These are phyloP conservation scores for Syncephalastrum monosporum DNA, from an alignment of 371 early-diverging fungal genomes.

Conservation along the genomic window DNA sequence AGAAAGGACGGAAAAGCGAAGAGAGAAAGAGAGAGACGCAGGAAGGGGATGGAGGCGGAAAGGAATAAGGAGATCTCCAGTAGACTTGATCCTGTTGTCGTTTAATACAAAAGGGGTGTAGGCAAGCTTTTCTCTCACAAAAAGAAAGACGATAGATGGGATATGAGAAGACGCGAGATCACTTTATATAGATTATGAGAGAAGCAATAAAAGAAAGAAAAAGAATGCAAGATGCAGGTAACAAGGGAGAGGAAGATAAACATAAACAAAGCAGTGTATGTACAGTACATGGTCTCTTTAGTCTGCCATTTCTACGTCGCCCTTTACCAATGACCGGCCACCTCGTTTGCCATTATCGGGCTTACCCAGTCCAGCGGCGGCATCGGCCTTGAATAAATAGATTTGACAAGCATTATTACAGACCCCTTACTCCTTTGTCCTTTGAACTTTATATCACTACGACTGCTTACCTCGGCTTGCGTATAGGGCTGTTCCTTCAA, in stretches of 20 bases:
- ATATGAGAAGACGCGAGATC: background rate
- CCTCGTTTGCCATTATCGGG: conserved; percentile 49
- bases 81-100: background rate
- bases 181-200: no score
- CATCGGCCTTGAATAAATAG: conserved; percentile 37
- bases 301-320: conserved; percentile 42
- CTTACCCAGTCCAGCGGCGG: conserved; percentile 45
- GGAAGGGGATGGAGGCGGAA: conserved; percentile 1
- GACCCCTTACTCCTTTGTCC: background rate
- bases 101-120: background rate
- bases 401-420: conserved; percentile 2
- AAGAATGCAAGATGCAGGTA: conserved; percentile 2
- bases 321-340: conserved; percentile 23
- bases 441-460: background rate
- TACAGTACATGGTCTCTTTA: conserved; percentile 5
- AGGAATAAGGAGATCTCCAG: background rate
- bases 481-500: conserved; percentile 84
- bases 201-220: conserved; percentile 1
- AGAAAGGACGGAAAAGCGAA: background rate
- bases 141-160: conserved; percentile 1
- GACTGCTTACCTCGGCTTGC: conserved; percentile 73
- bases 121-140: conserved; percentile 3
- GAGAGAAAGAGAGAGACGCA: background rate
- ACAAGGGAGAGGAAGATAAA: conserved; percentile 6
- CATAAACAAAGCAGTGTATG: conserved; percentile 4